Evolutionary conservation across 768 basidiomycete genomes (phyloP), one percentile per base, ranked within the genome.

Genomic region (Tylopilus felleus): DNA sequence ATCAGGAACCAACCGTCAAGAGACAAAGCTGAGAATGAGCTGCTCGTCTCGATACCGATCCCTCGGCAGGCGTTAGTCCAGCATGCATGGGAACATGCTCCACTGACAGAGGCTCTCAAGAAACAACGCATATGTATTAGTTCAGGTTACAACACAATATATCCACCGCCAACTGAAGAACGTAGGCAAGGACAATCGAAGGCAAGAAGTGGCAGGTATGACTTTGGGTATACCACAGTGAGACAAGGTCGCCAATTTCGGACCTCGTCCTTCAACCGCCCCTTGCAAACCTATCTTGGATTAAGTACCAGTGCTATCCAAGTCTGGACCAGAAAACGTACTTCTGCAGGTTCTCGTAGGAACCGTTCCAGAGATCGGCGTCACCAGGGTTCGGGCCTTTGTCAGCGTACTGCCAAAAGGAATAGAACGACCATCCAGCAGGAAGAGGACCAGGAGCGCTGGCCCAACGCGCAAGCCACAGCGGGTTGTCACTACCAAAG

Each of bases 331-430:
- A 38, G 29, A 13, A 49, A 38, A 41, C 66, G 3, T 55, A 79
- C 78, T 66, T 61, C 52, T 71, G 52, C 48, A 82, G 62, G 10
- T 75, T 74, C 45, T 74, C 67, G 38, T 68, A 52, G 54, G 78
- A 74, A 16, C 83, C 83, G 28, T 83, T 82, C 72, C 81, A 85
- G 48, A 70, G 55, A 58, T 85, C 77, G 49, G 78, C 77, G 56
- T 85, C 82, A 35, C 83, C 83, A 42, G 81, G 82, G 61, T 79
- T 80, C 27, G 77, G 29, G 4, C 82, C 36, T 8, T 4, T 79
- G 55, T 82, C 73, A 5, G 77, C 78, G 46, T 81, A 83, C 63
- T 85, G 80, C 82, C 82, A 85, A 67, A 85, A 84, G 0, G 84
- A 80, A 13, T 72, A 60, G 61, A 70, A 77, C 72, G 60, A 40